These are phyloP conservation scores for Venturia oleaginea DNA, from an alignment of 2,329 filamentous ascomycete species.

Conservation along the genomic window DNA sequence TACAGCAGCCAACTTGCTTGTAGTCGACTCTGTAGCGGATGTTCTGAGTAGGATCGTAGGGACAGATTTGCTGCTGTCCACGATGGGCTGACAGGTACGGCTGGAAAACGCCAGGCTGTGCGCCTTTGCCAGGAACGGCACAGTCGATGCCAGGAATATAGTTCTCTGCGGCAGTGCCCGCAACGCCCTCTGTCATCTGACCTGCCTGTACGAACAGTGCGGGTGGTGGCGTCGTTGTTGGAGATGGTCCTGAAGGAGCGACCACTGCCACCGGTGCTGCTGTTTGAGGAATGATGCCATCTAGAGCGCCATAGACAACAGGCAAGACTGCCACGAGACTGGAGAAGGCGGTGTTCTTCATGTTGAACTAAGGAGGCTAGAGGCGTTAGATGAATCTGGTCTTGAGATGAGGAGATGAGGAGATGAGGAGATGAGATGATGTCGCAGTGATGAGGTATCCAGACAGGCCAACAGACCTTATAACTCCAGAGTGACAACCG, in stretches of 20 bases:
- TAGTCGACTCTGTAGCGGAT: not conserved
- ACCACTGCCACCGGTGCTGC: not conserved
- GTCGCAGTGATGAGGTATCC: slow-evolving; percentile 1
- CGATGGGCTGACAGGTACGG: not conserved
- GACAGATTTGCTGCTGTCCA: slow-evolving; percentile 1
- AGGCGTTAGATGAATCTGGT: not conserved
- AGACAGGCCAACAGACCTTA: slow-evolving; percentile 4
- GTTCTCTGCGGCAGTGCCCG: not conserved
- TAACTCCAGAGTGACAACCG: slow-evolving; percentile 2
- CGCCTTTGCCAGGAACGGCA: not conserved
- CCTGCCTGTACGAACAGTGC: not conserved
- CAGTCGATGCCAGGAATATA: not conserved
- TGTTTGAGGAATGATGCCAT: not conserved
- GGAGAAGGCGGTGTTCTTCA: slow-evolving; percentile 3
- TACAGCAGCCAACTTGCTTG: not conserved
- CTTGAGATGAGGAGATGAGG: slow-evolving; percentile 1
- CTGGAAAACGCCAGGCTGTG: not conserved
- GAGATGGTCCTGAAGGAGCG: slow-evolving; percentile 4
- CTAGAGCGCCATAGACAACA: not conserved
- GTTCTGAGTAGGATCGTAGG: not conserved
- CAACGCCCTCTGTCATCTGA: not conserved
- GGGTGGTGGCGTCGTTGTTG: not conserved
- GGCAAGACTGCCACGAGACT: not conserved
- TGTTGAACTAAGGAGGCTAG: not conserved
- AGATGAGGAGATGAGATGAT: not conserved